A percentile compares a stretch with the other conserved stretches of the same genome.
Conservation (phyloP, 345 rosid species). For the Populus deltoides region DNA sequence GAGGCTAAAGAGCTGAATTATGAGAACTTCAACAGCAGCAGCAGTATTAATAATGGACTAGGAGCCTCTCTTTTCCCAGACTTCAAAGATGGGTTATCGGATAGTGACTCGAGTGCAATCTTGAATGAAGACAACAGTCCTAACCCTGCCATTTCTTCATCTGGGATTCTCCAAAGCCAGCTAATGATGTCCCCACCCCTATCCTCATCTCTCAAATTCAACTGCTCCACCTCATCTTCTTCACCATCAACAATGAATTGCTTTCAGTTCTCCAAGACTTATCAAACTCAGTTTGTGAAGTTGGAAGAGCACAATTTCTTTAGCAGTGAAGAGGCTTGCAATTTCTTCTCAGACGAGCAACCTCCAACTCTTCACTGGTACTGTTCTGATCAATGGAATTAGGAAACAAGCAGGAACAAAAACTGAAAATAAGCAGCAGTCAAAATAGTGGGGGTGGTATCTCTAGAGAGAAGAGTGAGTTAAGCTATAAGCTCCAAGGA, state of each 20-base stretch:
- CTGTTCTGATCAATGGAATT: conserved; percentile 56
- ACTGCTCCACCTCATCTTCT: conserved; percentile 20
- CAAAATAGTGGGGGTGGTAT: not conserved
- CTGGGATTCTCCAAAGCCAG: conserved; percentile 36
- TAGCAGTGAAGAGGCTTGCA: conserved; percentile 71
- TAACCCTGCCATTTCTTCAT: conserved; percentile 44
- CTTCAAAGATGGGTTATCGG: conserved; percentile 73
- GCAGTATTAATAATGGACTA: not conserved
- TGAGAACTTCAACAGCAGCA: conserved; percentile 38
- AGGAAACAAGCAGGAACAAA: not conserved
- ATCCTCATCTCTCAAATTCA: conserved; percentile 12
- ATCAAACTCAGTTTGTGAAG: conserved; percentile 61
- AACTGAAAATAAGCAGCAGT: not conserved
- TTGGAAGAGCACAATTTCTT: conserved; percentile 80
- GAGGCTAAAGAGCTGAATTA: conserved; percentile 30
- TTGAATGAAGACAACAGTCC: conserved; percentile 76
- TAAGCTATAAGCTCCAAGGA: conserved; percentile 7
- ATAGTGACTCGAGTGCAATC: conserved; percentile 85
- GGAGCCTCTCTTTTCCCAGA: conserved; percentile 43
- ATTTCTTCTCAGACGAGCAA: conserved; percentile 82
- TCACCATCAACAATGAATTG: conserved; percentile 18
- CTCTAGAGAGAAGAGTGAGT: not conserved
- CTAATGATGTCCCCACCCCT: conserved; percentile 29
- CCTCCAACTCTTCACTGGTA: conserved; percentile 84
- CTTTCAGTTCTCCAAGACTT: conserved; percentile 20